phyloP scores from a whole-genome alignment of 345 rosid genomes.

The Garcia nutans region DNA sequence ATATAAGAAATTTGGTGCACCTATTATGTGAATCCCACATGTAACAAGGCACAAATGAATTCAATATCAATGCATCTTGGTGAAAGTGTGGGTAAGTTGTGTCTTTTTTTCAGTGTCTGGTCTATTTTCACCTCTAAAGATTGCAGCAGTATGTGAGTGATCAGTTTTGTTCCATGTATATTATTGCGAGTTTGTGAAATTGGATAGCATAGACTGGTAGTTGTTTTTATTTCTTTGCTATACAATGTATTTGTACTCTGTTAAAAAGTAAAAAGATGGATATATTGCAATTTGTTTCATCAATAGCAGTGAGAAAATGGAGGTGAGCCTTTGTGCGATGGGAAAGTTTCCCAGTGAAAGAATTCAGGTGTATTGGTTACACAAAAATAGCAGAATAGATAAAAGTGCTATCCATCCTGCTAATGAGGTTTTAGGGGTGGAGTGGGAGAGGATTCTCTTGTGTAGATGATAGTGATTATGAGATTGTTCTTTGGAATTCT shows the following conservation, averaged over 20 bases:
- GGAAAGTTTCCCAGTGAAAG: background rate
- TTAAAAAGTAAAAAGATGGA: background rate
- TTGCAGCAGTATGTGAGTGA: background rate
- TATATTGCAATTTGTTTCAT: background rate
- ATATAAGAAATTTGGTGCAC: background rate
- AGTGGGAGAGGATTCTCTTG: background rate
- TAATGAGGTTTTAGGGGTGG: too few relatives aligned
- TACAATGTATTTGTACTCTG: background rate
- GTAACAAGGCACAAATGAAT: slow-evolving; percentile 86
- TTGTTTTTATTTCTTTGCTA: background rate
- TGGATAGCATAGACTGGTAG: background rate
- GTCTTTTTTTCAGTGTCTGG: slow-evolving; percentile 7
- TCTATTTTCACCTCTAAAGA: background rate
- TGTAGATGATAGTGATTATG: background rate
- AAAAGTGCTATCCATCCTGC: background rate
- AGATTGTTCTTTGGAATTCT: background rate
- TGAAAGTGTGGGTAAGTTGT: slow-evolving; percentile 77
- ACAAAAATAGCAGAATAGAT: background rate
- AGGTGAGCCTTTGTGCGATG: background rate
- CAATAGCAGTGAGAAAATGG: background rate
- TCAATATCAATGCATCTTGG: slow-evolving; percentile 97
- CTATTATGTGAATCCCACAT: background rate
- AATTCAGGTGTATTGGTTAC: background rate
- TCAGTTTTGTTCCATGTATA: background rate
- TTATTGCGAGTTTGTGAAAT: background rate